Conservation (phyloP, 192 early-diverging fungal species). For the Fimicolochytrium jonesii region DNA sequence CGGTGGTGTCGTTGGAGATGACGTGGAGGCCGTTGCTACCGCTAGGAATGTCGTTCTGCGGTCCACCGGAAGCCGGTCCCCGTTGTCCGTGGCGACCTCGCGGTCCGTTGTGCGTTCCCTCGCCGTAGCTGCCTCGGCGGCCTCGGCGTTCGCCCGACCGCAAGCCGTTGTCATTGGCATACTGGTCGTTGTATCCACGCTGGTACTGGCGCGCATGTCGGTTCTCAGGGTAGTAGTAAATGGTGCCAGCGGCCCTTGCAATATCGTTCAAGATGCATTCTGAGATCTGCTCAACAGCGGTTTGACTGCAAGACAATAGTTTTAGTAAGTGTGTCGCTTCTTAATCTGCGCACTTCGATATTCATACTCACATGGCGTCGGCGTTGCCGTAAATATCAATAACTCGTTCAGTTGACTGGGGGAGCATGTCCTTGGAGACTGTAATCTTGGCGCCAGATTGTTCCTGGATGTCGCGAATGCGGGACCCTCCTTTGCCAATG, state of each 20-base stretch:
- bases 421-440: constrained; percentile 90
- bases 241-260: constrained; percentile 10
- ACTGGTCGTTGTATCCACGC: constrained; percentile 6
- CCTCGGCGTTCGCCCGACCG: too few relatives aligned
- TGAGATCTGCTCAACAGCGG: constrained; percentile 60
- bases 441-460: constrained; percentile 82
- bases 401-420: constrained; percentile 90
- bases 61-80: too few relatives aligned
- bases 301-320: constrained; percentile 34
- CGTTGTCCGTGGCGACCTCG: too few relatives aligned
- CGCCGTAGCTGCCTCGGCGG: constrained; percentile 6
- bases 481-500: constrained; percentile 78
- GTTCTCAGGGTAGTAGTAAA: constrained; percentile 21
- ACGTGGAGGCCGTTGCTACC: constrained; percentile 2
- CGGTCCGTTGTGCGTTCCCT: too few relatives aligned
- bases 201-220: neutral
- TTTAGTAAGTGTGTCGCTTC: too few relatives aligned
- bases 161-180: too few relatives aligned
- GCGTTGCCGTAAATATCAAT: constrained; percentile 83
- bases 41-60: neutral
- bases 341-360: too few relatives aligned
- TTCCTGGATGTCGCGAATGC: constrained; percentile 98
- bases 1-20: neutral
- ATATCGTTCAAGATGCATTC: constrained; percentile 26
- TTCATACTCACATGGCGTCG: constrained; percentile 55